Conservation (phyloP, 2,329 filamentous ascomycete genomes). For the Aspergillus nomiae region DNA sequence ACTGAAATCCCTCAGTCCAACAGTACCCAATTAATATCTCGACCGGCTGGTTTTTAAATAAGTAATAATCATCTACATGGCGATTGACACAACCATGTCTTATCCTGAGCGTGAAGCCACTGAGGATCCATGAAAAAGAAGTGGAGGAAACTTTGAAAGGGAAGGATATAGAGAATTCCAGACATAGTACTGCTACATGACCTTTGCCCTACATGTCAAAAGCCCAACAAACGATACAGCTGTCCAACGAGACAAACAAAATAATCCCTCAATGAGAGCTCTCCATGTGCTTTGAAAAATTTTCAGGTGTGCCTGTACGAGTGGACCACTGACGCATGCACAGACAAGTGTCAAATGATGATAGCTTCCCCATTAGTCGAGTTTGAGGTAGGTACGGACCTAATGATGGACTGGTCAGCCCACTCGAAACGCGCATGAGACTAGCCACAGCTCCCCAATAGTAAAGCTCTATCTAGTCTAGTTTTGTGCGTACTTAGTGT, state of each 20-base stretch:
- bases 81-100: neutral
- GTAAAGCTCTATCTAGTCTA: slow-evolving; percentile 1
- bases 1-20: neutral
- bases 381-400: neutral
- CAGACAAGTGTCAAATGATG: slow-evolving; percentile 13
- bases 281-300: neutral
- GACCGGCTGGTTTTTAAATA: neutral
- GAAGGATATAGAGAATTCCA: neutral
- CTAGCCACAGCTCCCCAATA: neutral
- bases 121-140: neutral
- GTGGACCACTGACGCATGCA: slow-evolving; percentile 2
- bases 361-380: slow-evolving; percentile 1
- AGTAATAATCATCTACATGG: neutral
- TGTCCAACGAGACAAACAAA: neutral
- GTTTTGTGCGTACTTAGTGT: neutral
- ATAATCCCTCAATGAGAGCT: neutral
- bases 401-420: neutral
- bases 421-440: neutral
- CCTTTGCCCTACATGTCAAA: neutral
- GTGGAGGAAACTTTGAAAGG: neutral
- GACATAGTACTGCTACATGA: neutral
- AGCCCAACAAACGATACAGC: neutral
- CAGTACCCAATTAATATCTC: neutral
- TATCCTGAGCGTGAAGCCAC: neutral
- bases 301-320: neutral